Base-by-base conservation (phyloP, 305 asterid genomes). In the Plantago lanceolata region DNA sequence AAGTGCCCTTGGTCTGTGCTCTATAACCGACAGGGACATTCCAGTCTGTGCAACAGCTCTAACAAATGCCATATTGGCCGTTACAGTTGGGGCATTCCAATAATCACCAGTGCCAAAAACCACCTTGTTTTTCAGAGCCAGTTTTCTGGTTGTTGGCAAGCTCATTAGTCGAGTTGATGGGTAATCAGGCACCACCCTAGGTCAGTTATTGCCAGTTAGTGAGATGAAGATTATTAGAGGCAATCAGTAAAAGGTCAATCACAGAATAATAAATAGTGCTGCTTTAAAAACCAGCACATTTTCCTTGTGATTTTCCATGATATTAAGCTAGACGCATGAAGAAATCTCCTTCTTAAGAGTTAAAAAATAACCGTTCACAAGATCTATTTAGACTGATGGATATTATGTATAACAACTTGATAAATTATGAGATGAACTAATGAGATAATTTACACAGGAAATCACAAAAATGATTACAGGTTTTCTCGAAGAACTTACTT, bases 21-120 rank as follows among this genome's bases (percentile, higher is more conserved):
- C 96, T 68, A 84, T 66, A 2, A 86, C 80, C 40, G 76, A 82
- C 71, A 89, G 75, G 17, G 98, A 87, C 87, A 92, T 79, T 57
- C 95, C 98, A n/a, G 94, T 81, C 81, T 89, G 98, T 24, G 84
- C 72, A 73, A 85, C 86, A 57, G 96, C 96, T 82, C 96, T 80
- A 55, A 81, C 91, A 78, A 92, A 92, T 57, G 80, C 94, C 96
- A 87, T 82, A 76, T 92, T 92, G 51, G 98, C 97, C 29, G 94
- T 92, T 70, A 87, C 76, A 31, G 97, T 89, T 52, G 88, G 95
- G 64, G 95, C 95, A 67, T 67, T 71, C 88, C 90, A 87, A 69
- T 71, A 72, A 66, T 92, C 98, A 55, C 98, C 98, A 16, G 96
- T 92, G 56, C 96, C 98, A 75, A 89, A 89, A 48, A 83, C 90